phyloP scores from a whole-genome alignment of 2,329 filamentous ascomycete species.

The Penicillium frequentans region DNA sequence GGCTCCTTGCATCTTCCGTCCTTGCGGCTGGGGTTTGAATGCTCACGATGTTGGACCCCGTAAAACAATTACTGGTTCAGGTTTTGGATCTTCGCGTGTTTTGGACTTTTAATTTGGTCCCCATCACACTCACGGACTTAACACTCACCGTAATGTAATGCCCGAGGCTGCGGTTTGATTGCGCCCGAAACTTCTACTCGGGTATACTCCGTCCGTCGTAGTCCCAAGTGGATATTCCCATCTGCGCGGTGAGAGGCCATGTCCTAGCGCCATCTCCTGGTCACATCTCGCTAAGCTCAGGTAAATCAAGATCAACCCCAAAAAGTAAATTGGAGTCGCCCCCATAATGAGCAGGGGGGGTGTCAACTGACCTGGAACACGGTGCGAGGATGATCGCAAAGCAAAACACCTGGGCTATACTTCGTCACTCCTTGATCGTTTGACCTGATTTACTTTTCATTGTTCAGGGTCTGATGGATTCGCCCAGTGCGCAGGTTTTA shows the following conservation, averaged over 20 bases:
- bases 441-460: not conserved
- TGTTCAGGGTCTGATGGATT: not conserved
- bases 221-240: not conserved
- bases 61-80: not conserved
- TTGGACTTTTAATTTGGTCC: not conserved
- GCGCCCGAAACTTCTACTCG: not conserved
- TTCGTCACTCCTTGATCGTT: not conserved
- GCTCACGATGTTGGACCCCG: not conserved
- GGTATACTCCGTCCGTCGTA: not conserved
- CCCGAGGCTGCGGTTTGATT: not conserved
- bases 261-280: not conserved
- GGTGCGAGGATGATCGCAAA: not conserved
- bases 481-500: not conserved
- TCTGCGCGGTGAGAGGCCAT: not conserved
- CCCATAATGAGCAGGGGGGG: not conserved
- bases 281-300: not conserved
- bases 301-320: not conserved
- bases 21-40: constrained; percentile 21
- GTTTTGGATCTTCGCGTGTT: not conserved
- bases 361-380: constrained; percentile 1
- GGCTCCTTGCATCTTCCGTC: constrained; percentile 30
- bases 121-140: not conserved
- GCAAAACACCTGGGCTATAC: not conserved
- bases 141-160: not conserved
- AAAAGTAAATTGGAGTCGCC: not conserved